phyloP scores from a whole-genome alignment of 129 eudicot genomes.

The Tanacetum coccineum region DNA sequence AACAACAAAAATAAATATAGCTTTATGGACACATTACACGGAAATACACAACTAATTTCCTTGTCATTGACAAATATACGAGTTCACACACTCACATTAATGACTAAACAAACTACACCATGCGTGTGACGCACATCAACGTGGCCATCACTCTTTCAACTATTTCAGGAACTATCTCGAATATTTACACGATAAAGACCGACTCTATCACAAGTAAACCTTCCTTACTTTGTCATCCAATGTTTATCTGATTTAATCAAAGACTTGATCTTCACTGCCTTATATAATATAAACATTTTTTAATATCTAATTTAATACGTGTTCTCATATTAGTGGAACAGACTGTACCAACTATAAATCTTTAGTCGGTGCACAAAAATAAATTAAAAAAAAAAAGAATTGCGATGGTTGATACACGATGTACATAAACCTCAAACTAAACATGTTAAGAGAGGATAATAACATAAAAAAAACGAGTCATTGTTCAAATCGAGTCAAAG shows the following conservation, averaged over 20 bases:
- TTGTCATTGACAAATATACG: neutral
- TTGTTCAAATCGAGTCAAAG: too few relatives aligned
- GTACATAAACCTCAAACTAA: too few relatives aligned
- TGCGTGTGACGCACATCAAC: neutral
- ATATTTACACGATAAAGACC: slow-evolving; percentile 8
- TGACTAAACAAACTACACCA: neutral
- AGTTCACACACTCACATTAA: neutral
- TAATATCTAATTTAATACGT: neutral
- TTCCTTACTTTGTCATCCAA: slow-evolving; percentile 2
- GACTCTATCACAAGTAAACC: neutral
- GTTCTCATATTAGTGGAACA: neutral
- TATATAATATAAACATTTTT: neutral
- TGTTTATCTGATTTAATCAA: neutral
- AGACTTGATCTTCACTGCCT: neutral
- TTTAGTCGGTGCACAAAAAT: too few relatives aligned
- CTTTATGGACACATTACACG: neutral
- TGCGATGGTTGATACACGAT: too few relatives aligned
- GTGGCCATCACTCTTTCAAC: slow-evolving; percentile 4
- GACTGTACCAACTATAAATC: too few relatives aligned
- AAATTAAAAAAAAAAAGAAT: too few relatives aligned
- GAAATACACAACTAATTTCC: neutral
- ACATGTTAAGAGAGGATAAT: too few relatives aligned
- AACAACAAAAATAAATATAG: neutral
- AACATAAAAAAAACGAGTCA: too few relatives aligned
- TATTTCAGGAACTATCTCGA: neutral